phyloP scores from a whole-genome alignment of 2,329 filamentous ascomycete species.

The Epichloe brachyelytri region DNA sequence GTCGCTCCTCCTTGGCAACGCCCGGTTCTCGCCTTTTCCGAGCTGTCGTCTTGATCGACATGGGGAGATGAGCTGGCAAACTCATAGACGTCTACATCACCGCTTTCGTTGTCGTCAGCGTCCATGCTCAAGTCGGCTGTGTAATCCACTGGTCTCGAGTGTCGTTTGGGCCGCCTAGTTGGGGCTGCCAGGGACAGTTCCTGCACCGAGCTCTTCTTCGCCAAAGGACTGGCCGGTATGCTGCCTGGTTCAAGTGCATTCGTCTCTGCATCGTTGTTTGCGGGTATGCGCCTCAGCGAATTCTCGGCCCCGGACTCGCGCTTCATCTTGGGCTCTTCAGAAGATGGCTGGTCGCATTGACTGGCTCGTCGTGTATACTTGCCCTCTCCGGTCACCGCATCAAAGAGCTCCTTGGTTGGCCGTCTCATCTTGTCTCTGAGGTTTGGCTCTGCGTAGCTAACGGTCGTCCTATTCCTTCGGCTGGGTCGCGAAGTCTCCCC shows the following conservation, averaged over 20 bases:
- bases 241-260: slow-evolving; percentile 10
- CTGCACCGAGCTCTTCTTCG: slow-evolving; percentile 22
- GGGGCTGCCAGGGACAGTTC: slow-evolving; percentile 21
- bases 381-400: slow-evolving; percentile 57
- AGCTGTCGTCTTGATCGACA: slow-evolving; percentile 17
- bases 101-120: slow-evolving; percentile 5
- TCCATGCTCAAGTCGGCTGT: slow-evolving; percentile 2
- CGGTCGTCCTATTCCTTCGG: slow-evolving; percentile 50
- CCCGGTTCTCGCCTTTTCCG: slow-evolving; percentile 13
- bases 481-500: slow-evolving; percentile 50
- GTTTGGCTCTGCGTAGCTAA: slow-evolving; percentile 76
- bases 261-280: not conserved
- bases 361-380: slow-evolving; percentile 35
- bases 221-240: slow-evolving; percentile 27
- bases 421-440: slow-evolving; percentile 73
- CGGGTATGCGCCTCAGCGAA: slow-evolving; percentile 18
- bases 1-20: slow-evolving; percentile 22
- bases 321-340: slow-evolving; percentile 19
- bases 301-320: slow-evolving; percentile 19
- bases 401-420: slow-evolving; percentile 61
- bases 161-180: slow-evolving; percentile 28
- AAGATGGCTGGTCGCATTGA: slow-evolving; percentile 15
- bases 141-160: slow-evolving; percentile 13
- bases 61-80: slow-evolving; percentile 36
- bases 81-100: slow-evolving; percentile 39